Evolutionary conservation across 805 yeast species (phyloP).

Genomic region (Maudiozyma bulderi): DNA sequence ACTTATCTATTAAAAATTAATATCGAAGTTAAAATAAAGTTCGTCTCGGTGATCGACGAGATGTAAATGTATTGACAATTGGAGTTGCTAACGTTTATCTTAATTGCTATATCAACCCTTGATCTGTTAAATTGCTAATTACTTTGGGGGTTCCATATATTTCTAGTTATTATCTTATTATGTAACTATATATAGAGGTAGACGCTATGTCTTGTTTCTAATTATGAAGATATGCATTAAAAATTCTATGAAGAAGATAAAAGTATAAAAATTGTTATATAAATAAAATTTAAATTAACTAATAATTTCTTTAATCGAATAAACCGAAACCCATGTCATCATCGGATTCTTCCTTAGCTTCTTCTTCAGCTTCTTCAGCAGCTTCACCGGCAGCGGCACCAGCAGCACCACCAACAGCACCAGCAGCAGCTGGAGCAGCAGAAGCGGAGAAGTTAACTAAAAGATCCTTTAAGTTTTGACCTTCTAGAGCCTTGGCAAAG

Average conservation of each 20-base stretch:
- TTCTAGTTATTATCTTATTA: too few species aligned
- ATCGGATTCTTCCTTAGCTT: slow-evolving; percentile 57
- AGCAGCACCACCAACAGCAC: slow-evolving; percentile 38
- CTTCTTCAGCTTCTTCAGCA: slow-evolving; percentile 44
- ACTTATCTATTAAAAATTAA: slow-evolving; percentile 14
- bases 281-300: neutral
- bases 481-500: slow-evolving; percentile 74
- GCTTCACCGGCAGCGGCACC: slow-evolving; percentile 33
- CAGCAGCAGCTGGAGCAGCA: slow-evolving; percentile 33
- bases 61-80: neutral
- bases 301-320: slow-evolving; percentile 50
- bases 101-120: neutral
- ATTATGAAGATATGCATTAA: slow-evolving; percentile 3
- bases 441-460: slow-evolving; percentile 49
- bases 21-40: slow-evolving; percentile 24
- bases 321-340: slow-evolving; percentile 89
- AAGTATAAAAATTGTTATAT: neutral
- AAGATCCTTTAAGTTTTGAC: slow-evolving; percentile 63
- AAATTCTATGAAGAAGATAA: neutral
- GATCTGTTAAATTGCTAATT: neutral
- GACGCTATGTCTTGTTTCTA: neutral
- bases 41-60: too few species aligned
- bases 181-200: too few species aligned
- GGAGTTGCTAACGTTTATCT: neutral
- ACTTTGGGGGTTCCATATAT: too few species aligned